phyloP scores from a whole-genome alignment of 2,329 filamentous ascomycete genomes.

The Diaporthe ampelina region DNA sequence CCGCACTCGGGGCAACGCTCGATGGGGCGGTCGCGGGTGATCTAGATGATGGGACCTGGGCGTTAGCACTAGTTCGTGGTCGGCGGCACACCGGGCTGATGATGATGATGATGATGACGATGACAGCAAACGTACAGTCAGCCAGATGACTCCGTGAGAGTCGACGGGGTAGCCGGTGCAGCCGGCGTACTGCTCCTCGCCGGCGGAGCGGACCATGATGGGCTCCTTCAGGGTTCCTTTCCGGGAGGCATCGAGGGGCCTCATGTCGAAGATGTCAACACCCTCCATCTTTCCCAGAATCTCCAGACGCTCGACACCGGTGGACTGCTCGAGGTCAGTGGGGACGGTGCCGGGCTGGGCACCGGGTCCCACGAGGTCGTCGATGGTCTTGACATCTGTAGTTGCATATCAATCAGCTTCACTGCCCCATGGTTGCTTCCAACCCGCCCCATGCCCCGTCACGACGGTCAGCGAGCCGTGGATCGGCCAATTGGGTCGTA shows the following conservation, averaged over 20 bases:
- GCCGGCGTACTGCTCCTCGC: conserved; percentile 95
- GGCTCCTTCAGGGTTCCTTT: conserved; percentile 90
- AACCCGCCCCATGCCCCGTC: neutral
- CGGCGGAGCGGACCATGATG: conserved; percentile 90
- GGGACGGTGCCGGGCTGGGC: conserved; percentile 86
- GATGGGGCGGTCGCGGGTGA: conserved; percentile 89
- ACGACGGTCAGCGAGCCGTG: neutral
- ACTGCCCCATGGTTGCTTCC: neutral
- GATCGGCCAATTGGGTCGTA: neutral
- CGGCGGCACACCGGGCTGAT: neutral
- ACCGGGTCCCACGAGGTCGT: conserved; percentile 90
- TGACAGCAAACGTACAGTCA: conserved; percentile 77
- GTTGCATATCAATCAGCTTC: conserved; percentile 42
- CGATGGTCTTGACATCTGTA: conserved; percentile 83
- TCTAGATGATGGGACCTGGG: conserved; percentile 60
- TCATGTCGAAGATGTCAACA: conserved; percentile 98
- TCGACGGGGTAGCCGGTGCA: conserved; percentile 96
- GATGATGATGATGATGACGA: neutral
- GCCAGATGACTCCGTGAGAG: conserved; percentile 91
- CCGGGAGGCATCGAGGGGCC: conserved; percentile 91
- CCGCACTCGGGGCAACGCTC: conserved; percentile 98
- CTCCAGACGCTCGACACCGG: conserved; percentile 98
- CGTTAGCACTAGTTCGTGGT: conserved; percentile 14
- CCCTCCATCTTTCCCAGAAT: conserved; percentile 99
- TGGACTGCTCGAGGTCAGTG: conserved; percentile 94